Base-by-base conservation (phyloP, 2,329 filamentous ascomycete genomes). In the Aspergillus sergii region DNA sequence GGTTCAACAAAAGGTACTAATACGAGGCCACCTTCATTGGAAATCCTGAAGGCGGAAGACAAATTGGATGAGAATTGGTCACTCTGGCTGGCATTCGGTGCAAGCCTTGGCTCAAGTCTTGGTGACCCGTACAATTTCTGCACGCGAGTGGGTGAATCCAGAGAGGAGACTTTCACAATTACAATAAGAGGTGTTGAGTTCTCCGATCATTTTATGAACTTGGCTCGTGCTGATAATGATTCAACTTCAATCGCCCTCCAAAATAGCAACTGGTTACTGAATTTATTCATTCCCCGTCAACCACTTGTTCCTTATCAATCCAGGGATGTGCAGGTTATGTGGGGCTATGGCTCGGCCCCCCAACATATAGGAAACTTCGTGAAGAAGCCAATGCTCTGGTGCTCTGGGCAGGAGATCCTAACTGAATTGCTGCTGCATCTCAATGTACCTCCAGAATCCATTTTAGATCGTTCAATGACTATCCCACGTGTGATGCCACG, bases 401-500 rank as follows among this genome's bases (percentile, higher is more conserved):
- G 78, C 64, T 74, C 74, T 1, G 79, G 78, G 3, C 65, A 72
- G 57, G 78, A 81, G 63, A 77, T 80, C 63, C 65, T 77, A 10
- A 67, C 62, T 34, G 78, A 80, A 64, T 68, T 76, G 57, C 71
- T 80, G 16, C 71, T 69, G 39, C 78, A 80, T 63, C 64, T 80
- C 11, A 71, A 73, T n/a, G 72, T 78, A 30, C 74, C 75, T 3
- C 30, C 55, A 4, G 70, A 75, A 16, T 54, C 71, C 1, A 68
- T 73, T 51, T 63, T 30, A 21, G 41, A 11, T 4, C 66, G 65
- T 2, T 67, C 75, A 1, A 73, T 69, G 23, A 76, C 71, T 7
- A 75, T 77, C 41, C 79, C 78, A 1, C 75, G 75, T 57, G 71
- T 78, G 64, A 76, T 81, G 76, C 79, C 79, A 11, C 75, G 78